A percentile compares a stretch with the other conserved stretches of the same genome.
These are phyloP conservation scores for Cucurbita moschata DNA, from an alignment of 306 rosid genomes.

Conservation along the genomic window DNA sequence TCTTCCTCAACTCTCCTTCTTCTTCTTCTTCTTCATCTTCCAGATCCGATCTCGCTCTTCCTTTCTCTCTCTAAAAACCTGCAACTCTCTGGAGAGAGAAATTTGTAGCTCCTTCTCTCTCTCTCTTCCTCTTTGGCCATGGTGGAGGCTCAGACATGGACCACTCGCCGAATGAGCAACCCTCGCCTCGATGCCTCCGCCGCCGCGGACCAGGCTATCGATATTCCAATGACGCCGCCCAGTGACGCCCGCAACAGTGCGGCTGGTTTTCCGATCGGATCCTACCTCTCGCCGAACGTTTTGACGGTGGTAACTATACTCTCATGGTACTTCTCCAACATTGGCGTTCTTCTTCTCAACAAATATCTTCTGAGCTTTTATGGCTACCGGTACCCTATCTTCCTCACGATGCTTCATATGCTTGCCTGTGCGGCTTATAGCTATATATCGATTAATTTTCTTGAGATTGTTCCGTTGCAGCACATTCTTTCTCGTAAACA, in stretches of 20 bases:
- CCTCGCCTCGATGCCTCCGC: slow-evolving; percentile 26
- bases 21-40: neutral
- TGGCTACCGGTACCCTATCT: slow-evolving; percentile 53
- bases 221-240: slow-evolving; percentile 49
- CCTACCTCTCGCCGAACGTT: slow-evolving; percentile 12
- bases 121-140: slow-evolving; percentile 15
- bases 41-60: neutral
- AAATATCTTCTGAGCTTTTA: slow-evolving; percentile 53
- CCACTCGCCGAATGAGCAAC: slow-evolving; percentile 54
- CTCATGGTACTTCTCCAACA: slow-evolving; percentile 57
- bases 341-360: slow-evolving; percentile 61
- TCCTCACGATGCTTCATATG: slow-evolving; percentile 70
- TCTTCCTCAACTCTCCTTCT: neutral
- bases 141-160: slow-evolving; percentile 72
- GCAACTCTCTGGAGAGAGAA: slow-evolving; percentile 9
- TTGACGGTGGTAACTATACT: slow-evolving; percentile 25
- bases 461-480: slow-evolving; percentile 40
- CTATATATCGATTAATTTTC: slow-evolving; percentile 28
- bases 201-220: slow-evolving; percentile 28
- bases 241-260: slow-evolving; percentile 26
- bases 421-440: slow-evolving; percentile 42
- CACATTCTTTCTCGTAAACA: slow-evolving; percentile 44
- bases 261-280: slow-evolving; percentile 6
- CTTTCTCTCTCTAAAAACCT: neutral
- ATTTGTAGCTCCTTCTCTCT: neutral